Evolutionary conservation across 225 moss, liverwort and hornwort genomes (phyloP), one percentile per base, ranked within the genome.

Genomic region (Marchantia paleacea): DNA sequence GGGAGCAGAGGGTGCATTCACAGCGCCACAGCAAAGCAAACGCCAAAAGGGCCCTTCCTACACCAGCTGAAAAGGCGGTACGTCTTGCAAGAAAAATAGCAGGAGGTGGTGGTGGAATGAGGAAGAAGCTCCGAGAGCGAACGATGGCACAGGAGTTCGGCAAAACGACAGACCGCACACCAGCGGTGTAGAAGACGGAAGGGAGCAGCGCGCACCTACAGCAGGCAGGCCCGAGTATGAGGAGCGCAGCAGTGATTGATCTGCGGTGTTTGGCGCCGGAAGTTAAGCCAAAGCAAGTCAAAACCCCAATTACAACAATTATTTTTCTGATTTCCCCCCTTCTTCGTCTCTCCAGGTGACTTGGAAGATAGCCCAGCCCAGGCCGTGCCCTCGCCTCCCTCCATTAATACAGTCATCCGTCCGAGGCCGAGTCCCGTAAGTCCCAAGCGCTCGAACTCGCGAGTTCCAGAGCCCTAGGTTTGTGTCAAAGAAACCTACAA

Each of bases 141-240:
- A 9, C 50, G 19, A 11, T 0, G 1, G 20, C 19, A 24, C 74
- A 74, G 25, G 50, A n/a, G 25, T 24, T 73, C 52, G 25, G 25
- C 52, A 52, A 73, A 8, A 8, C 74, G 74, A 74, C 74, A 74
- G 52, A 73, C 24, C 68, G 65, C 65, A 7, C 65, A 65, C 65
- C 65, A 65, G 25, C 65, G 68, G 68, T 62, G 62, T 62, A 62
- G n/a, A 62, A 24, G 0, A 24, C 7, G 62, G 0, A n/a, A n/a
- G n/a, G n/a, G n/a, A 62, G n/a, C 22, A 8, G 0, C 66, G 39
- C 39, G 19, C 19, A 57, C 25, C 66, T 28, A 65, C 57, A 4
- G 57, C 57, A 66, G 24, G 66, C 66, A 66, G 26, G 24, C 24
- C 64, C 11, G 64, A 65, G 64, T 10, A 65, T 7, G 10, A 10